Conservation (phyloP, 2,329 filamentous ascomycete species). For the Neophaeococcomyces aloes region DNA sequence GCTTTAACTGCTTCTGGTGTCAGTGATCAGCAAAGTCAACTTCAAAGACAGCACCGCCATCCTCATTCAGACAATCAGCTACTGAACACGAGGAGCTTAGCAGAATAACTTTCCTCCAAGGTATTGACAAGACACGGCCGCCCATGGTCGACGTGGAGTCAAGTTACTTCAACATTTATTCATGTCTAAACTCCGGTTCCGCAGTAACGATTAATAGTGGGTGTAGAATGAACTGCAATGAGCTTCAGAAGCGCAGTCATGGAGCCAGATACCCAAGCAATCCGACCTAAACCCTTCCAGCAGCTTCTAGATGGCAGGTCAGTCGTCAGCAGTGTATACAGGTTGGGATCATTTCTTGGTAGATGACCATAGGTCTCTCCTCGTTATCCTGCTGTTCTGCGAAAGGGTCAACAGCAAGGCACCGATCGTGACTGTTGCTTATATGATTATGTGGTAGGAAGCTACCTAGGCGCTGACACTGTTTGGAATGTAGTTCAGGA, state of each 20-base stretch:
- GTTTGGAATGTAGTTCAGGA: constrained; percentile 10
- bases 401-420: constrained; percentile 31
- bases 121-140: too few relatives aligned
- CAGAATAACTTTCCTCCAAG: too few relatives aligned
- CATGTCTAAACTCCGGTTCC: too few relatives aligned
- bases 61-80: too few relatives aligned
- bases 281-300: constrained; percentile 31
- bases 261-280: constrained; percentile 24
- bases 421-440: constrained; percentile 36
- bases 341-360: constrained; percentile 34
- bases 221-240: neutral
- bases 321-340: constrained; percentile 40
- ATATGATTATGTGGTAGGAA: constrained; percentile 36
- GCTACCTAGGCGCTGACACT: constrained; percentile 36
- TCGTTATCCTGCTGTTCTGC: constrained; percentile 37
- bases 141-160: too few relatives aligned
- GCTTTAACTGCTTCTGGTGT: too few relatives aligned
- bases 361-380: constrained; percentile 32
- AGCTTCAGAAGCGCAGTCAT: constrained; percentile 8
- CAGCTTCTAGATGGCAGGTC: constrained; percentile 38
- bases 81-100: too few relatives aligned
- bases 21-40: too few relatives aligned
- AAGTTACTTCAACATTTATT: too few relatives aligned
- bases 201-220: too few relatives aligned
- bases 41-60: too few relatives aligned